These are phyloP conservation scores for Knoxia roxburghii DNA, from an alignment of 257 asterid genomes.

Conservation along the genomic window DNA sequence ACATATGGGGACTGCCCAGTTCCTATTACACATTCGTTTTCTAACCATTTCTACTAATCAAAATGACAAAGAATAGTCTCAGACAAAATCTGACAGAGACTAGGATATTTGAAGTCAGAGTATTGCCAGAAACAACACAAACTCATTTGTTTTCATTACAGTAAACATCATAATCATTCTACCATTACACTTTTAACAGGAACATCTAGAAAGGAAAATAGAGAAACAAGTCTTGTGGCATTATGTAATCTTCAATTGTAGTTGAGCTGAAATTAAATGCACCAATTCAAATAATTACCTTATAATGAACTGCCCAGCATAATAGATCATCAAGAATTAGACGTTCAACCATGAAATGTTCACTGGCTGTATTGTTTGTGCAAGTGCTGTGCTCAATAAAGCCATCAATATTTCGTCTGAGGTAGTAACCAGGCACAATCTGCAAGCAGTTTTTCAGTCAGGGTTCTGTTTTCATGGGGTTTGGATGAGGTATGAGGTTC, in stretches of 20 bases:
- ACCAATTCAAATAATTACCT: slow-evolving; percentile 41
- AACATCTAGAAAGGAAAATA: background rate
- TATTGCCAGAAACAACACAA: background rate
- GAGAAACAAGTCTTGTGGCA: too few relatives aligned
- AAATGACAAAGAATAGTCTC: background rate
- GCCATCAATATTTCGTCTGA: slow-evolving; percentile 83
- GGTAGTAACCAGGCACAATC: slow-evolving; percentile 98
- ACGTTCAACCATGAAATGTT: slow-evolving; percentile 93
- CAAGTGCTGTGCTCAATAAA: slow-evolving; percentile 82
- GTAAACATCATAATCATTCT: background rate
- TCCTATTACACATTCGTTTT: too few relatives aligned
- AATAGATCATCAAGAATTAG: slow-evolving; percentile 81
- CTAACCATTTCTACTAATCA: background rate
- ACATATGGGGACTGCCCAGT: background rate
- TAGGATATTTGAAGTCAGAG: background rate
- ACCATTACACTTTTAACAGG: background rate
- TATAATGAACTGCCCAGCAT: slow-evolving; percentile 77
- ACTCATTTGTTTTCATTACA: background rate
- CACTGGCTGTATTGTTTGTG: slow-evolving; percentile 90
- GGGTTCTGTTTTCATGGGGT: background rate
- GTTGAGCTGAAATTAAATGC: background rate
- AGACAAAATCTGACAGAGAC: background rate
- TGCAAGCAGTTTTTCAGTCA: slow-evolving; percentile 32
- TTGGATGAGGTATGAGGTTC: background rate
- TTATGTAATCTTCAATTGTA: background rate